A percentile compares a stretch with the other conserved stretches of the same genome.
Evolutionary conservation across 106 monocot genomes (phyloP).

Genomic region (Dendrobium huoshanense): DNA sequence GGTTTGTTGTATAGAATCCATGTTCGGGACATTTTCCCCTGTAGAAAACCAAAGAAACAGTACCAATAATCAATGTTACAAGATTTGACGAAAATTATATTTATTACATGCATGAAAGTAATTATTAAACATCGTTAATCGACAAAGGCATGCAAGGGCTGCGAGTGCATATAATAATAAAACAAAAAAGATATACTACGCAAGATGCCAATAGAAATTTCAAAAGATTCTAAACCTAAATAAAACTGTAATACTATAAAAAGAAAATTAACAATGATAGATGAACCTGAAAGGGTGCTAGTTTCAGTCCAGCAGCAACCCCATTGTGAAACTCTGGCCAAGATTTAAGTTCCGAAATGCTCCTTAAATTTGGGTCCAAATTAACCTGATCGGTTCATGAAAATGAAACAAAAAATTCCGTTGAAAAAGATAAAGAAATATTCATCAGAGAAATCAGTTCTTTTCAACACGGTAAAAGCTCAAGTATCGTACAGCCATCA

Average conservation of each 20-base stretch:
- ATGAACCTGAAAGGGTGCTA: slow-evolving; percentile 86
- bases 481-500: not conserved
- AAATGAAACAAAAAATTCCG: not conserved
- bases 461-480: not conserved
- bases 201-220: not conserved
- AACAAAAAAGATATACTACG: not conserved
- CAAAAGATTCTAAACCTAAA: not conserved
- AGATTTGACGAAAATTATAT: not conserved
- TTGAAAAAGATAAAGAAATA: not conserved
- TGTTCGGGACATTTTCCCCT: slow-evolving; percentile 88
- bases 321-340: slow-evolving; percentile 99
- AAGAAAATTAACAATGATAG: slow-evolving; percentile 5
- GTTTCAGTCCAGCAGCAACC: slow-evolving; percentile 89
- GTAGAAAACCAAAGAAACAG: slow-evolving; percentile 10
- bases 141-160: not conserved
- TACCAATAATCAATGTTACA: not conserved
- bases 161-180: not conserved
- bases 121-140: not conserved
- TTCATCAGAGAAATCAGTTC: not conserved
- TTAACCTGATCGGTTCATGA: slow-evolving; percentile 51
- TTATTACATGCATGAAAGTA: not conserved
- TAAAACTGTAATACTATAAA: not conserved
- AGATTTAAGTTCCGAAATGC: slow-evolving; percentile 61
- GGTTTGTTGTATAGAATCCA: slow-evolving; percentile 95
- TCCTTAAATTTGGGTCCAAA: slow-evolving; percentile 82